Evolutionary conservation across 1,284 basidiomycete genomes (phyloP), one percentile per base, ranked within the genome.

Genomic region (Ustilago tritici): DNA sequence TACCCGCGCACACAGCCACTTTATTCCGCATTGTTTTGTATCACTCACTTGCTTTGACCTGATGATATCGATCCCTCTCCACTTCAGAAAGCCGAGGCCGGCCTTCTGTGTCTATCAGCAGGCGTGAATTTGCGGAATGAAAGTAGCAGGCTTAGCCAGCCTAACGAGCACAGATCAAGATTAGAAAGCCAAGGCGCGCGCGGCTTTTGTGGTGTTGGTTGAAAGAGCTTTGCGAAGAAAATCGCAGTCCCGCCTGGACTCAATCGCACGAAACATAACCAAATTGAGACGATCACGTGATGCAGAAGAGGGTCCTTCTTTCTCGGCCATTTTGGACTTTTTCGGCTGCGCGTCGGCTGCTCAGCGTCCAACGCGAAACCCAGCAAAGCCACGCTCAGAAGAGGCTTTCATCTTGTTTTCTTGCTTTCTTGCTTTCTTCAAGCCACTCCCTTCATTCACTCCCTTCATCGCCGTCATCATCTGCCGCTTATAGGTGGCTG

Each of bases 1-100:
- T 62, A 62, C 61, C 61, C 61, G 23, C 40, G 49, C 60, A 54
- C 32, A 31, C 35, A 28, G 6, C 23, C 36, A 28, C 46, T 41
- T 12, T 41, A 15, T 15, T 17, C 17, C 12, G 12, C 12, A 41
- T 41, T 41, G 43, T 19, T 23, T 19, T 46, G 19, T 46, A 46
- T 11, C 43, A 46, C 23, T 28, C 23, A 28, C 23, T 28, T 28
- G 23, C 23, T 28, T 28, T 28, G 23, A 28, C 23, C 23, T 28
- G 23, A 28, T 28, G 23, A 28, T 28, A 28, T 28, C 23, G 23
- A 28, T 28, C 23, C 23, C 23, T 28, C 23, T 28, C 3, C 23
- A 28, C 23, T 28, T 28, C 23, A 28, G 23, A 28, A 28, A 28
- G 23, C 23, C 23, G 23, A 28, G 23, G 23, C 23, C 6, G 40